Percentiles rank a stretch among this genome's conserved stretches.
Conservation (phyloP, 2,329 filamentous ascomycete species). For the Colletotrichum zoysiae region DNA sequence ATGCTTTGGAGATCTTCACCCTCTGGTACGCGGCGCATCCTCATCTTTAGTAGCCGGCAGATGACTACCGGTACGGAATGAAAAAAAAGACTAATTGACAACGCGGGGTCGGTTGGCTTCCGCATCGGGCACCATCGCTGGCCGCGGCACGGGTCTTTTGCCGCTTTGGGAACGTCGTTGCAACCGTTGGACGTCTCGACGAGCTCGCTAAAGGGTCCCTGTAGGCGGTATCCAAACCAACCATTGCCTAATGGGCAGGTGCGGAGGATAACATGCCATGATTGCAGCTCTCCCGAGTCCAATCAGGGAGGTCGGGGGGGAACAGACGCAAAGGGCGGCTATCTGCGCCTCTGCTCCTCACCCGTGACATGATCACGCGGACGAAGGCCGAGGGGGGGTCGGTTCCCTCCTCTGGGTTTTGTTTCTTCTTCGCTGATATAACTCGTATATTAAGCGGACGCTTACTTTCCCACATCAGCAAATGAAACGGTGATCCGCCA, state of each 20-base stretch:
- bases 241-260: constrained; percentile 35
- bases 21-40: background rate
- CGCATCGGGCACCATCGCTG: background rate
- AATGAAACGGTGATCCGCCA: background rate
- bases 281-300: background rate
- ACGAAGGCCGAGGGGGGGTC: background rate
- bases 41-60: constrained; percentile 7
- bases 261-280: constrained; percentile 19
- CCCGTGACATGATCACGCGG: background rate
- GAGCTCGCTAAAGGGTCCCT: background rate
- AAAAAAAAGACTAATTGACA: no score
- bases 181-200: constrained; percentile 15
- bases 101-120: constrained; percentile 11
- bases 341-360: background rate
- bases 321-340: background rate
- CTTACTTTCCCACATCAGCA: background rate
- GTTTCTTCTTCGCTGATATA: background rate
- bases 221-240: background rate
- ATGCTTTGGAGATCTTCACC: background rate
- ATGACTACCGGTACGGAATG: background rate
- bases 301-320: constrained; percentile 18
- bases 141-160: background rate
- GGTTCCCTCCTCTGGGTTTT: background rate
- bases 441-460: background rate
- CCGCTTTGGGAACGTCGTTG: constrained; percentile 12